Evolutionary conservation across 75 land plant species (phyloP).

Genomic region (Isoetes taiwanensis): DNA sequence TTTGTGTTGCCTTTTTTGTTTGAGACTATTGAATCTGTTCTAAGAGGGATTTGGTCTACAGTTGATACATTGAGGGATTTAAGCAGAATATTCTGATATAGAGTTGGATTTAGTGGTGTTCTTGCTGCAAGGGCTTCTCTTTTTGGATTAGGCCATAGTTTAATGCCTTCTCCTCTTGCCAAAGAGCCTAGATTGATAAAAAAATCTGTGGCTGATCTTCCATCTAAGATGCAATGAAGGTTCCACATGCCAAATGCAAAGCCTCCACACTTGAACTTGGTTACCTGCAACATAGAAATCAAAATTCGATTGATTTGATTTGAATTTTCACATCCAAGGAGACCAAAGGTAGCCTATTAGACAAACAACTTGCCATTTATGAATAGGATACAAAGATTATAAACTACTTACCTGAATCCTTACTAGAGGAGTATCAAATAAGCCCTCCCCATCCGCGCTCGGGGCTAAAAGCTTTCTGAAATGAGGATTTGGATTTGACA

Average conservation of each 20-base stretch:
- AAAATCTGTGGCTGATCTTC: neutral
- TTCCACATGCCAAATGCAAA: neutral
- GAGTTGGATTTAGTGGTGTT: slow-evolving; percentile 35
- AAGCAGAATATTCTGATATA: no score
- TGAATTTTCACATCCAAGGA: neutral
- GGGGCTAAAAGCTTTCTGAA: slow-evolving; percentile 17
- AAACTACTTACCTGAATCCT: slow-evolving; percentile 38
- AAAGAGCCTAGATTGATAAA: neutral
- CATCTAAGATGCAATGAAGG: neutral
- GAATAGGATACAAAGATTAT: no score
- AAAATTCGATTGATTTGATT: no score
- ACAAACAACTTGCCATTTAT: neutral
- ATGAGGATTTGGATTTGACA: slow-evolving; percentile 19
- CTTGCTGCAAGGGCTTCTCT: slow-evolving; percentile 25
- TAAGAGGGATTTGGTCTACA: slow-evolving; percentile 20
- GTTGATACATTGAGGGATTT: no score
- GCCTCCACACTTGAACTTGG: neutral
- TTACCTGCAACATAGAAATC: neutral
- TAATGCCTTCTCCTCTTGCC: neutral
- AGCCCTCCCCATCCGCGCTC: no score
- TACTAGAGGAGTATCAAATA: slow-evolving; percentile 22
- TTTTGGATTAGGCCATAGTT: slow-evolving; percentile 19
- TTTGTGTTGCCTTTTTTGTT: no score
- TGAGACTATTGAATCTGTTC: neutral
- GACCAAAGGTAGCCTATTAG: neutral